Percentiles rank a stretch among this genome's conserved stretches.
These are phyloP conservation scores for Hypoxylon crocopeplum DNA, from an alignment of 495 filamentous ascomycete genomes.

Conservation along the genomic window DNA sequence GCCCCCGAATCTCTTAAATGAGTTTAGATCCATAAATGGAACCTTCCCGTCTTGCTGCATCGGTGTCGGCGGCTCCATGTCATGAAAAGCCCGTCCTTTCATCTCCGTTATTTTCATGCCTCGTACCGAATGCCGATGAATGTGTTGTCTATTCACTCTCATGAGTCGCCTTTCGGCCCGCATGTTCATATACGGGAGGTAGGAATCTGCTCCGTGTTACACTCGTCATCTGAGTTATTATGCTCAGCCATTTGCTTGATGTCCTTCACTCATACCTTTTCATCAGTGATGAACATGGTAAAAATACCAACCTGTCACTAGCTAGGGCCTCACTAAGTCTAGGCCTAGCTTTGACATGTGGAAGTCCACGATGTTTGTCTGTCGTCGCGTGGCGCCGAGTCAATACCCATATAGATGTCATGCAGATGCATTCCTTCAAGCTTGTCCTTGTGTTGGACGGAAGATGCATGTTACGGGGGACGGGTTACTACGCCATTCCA, in stretches of 20 bases:
- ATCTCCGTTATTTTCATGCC: background rate
- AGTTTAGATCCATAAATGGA: background rate
- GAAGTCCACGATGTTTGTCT: background rate
- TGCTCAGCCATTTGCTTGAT: no score
- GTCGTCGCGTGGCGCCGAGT: conserved; percentile 2
- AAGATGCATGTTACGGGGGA: background rate
- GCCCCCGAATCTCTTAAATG: conserved; percentile 5
- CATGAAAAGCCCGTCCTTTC: background rate
- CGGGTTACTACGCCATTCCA: conserved; percentile 7
- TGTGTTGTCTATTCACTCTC: no score
- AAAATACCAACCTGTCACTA: background rate
- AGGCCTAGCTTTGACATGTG: conserved; percentile 1
- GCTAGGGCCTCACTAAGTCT: no score
- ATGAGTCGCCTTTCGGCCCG: no score
- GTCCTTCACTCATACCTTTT: background rate
- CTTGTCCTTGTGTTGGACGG: background rate
- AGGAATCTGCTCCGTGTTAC: no score
- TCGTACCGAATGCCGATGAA: conserved; percentile 6
- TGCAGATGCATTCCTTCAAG: conserved; percentile 19
- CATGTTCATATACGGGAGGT: no score
- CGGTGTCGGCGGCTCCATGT: conserved; percentile 7
- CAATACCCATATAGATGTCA: background rate
- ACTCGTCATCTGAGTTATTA: no score
- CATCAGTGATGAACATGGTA: background rate
- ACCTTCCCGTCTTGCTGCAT: background rate